Base-by-base conservation (phyloP, 352 stramenopile genomes). In the Plasmopara muralis region DNA sequence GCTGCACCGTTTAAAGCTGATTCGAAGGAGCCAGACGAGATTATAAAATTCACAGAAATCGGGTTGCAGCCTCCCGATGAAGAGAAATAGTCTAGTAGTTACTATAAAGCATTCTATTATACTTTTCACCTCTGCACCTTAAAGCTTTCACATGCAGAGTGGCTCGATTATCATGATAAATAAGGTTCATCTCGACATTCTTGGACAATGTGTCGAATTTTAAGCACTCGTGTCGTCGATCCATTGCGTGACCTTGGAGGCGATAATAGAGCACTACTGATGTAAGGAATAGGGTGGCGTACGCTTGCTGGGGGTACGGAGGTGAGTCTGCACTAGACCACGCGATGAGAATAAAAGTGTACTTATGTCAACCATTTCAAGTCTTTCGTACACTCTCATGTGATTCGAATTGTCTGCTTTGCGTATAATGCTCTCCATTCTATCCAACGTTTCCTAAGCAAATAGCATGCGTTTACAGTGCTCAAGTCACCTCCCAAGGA, bases 151-250 rank as follows among this genome's bases (percentile, higher is more conserved):
- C 28, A 42, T 16, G 9, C 45, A 41, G 31, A 43, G 12, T 10
- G 12, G 9, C 9, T 14, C 6, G 31, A 8, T 12, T 38, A 12
- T 72, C 75, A 85, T 9, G 65, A 79, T 66, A 85, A 71, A 63
- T 83, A 92, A 20, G 67, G 71, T 47, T 88, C 74, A 55, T 92
- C 81, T 39, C 81, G 67, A 34, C 63, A 66, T 50, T 88, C 74
- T 57, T 92, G 81, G 37, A 92, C 72, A 30, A 68, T 53, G 29
- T 85, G 70, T 8, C 81, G 77, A 37, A 92, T 88, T 53, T 83
- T 83, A 38, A 84, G 71, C 38, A 85, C 76, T 61, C 74, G 74
- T 40, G 63, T 58, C 50, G 62, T 8, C 20, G 61, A 66, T 20
- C 43, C 49, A 46, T 9, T 49, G 9, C 56, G 60, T 13, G 62